Conservation (phyloP, 306 rosid genomes). For the Sophora flavescens region DNA sequence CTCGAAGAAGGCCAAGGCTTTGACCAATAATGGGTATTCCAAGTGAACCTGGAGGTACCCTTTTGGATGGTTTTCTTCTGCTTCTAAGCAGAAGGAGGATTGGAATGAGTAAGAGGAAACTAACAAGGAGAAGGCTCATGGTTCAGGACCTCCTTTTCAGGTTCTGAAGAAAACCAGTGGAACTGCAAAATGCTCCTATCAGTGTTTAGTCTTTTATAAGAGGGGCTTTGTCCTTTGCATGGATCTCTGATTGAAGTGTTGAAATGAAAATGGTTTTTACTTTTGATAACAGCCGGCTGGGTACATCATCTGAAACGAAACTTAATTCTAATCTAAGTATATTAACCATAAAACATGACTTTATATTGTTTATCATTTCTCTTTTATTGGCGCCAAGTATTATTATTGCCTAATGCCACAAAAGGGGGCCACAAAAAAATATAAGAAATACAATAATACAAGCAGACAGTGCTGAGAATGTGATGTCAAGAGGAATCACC, state of each 20-base stretch:
- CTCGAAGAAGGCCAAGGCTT: constrained; percentile 62
- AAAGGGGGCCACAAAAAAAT: too few relatives aligned
- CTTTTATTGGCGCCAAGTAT: neutral
- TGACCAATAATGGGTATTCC: constrained; percentile 79
- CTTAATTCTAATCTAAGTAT: constrained; percentile 1
- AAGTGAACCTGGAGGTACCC: constrained; percentile 80
- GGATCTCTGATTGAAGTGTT: neutral
- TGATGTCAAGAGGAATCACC: neutral
- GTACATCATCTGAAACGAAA: neutral
- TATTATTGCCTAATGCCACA: too few relatives aligned
- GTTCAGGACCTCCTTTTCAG: neutral
- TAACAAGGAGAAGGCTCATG: constrained; percentile 51
- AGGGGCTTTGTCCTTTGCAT: neutral
- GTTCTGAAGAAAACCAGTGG: neutral
- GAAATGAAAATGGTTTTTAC: neutral
- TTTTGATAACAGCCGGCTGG: constrained; percentile 16
- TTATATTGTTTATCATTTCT: neutral
- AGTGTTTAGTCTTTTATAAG: constrained; percentile 8
- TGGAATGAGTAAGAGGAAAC: constrained; percentile 56
- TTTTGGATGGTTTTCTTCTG: constrained; percentile 51
- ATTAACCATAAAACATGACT: neutral
- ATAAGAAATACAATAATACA: neutral
- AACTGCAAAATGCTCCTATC: constrained; percentile 2
- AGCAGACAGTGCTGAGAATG: neutral
- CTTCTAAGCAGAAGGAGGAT: constrained; percentile 54